Conservation (phyloP, 805 yeast species). For the Huiozyma naganishii region DNA sequence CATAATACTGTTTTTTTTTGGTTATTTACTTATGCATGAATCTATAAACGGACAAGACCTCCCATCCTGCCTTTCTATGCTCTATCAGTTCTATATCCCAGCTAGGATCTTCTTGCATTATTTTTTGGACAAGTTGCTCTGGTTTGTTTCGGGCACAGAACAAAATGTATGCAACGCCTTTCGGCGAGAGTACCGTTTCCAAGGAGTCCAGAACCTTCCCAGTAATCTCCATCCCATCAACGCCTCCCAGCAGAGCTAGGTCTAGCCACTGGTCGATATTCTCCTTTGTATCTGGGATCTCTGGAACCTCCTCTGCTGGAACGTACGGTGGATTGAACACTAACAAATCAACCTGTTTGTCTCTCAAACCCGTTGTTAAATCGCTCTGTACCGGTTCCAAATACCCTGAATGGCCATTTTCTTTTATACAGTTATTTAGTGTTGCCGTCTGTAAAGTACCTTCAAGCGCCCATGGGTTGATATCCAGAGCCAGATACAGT, state of each 20-base stretch:
- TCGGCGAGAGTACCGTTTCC: slow-evolving; percentile 37
- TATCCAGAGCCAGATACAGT: slow-evolving; percentile 58
- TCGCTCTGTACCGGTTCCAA: slow-evolving; percentile 47
- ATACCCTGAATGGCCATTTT: slow-evolving; percentile 9
- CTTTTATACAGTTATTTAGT: slow-evolving; percentile 12
- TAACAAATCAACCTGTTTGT: slow-evolving; percentile 49
- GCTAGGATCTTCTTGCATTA: slow-evolving; percentile 29
- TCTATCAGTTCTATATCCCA: slow-evolving; percentile 51
- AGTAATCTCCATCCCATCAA: slow-evolving; percentile 84
- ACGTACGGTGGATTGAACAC: slow-evolving; percentile 96
- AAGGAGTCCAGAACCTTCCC: slow-evolving; percentile 46
- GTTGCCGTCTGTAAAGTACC: slow-evolving; percentile 38
- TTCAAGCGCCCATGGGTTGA: slow-evolving; percentile 67
- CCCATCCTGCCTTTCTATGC: slow-evolving; percentile 90
- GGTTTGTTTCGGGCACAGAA: slow-evolving; percentile 92
- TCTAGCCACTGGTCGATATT: slow-evolving; percentile 68
- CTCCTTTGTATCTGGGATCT: slow-evolving; percentile 34
- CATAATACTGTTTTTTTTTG: too few species aligned
- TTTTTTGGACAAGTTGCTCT: slow-evolving; percentile 38
- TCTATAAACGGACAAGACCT: slow-evolving; percentile 66
- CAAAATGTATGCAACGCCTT: slow-evolving; percentile 76
- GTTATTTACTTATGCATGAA: slow-evolving; percentile 28
- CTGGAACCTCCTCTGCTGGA: slow-evolving; percentile 72
- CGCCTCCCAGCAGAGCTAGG: slow-evolving; percentile 82
- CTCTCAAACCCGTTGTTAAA: slow-evolving; percentile 41